These are phyloP conservation scores for Albugo laibachii DNA, from an alignment of 352 stramenopile genomes.

Conservation along the genomic window DNA sequence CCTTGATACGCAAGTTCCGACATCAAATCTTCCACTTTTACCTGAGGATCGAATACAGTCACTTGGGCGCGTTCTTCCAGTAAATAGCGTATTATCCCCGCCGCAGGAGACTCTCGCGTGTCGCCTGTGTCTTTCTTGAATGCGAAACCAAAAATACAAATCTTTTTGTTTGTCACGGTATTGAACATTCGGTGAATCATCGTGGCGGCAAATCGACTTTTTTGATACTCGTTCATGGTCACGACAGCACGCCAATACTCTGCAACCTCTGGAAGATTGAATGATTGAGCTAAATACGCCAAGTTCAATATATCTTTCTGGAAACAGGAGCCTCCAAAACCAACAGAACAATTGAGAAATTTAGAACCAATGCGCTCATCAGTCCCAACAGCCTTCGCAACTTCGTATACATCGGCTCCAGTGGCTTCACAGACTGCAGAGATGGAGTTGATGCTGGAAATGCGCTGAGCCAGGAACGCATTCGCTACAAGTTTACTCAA, in stretches of 20 bases:
- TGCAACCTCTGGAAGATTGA: slow-evolving; percentile 94
- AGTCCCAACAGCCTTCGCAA: slow-evolving; percentile 91
- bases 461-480: slow-evolving; percentile 97
- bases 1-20: slow-evolving; percentile 70
- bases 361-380: slow-evolving; percentile 95
- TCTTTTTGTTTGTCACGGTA: slow-evolving; percentile 99
- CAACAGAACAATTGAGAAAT: slow-evolving; percentile 96
- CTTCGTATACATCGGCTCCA: slow-evolving; percentile 94
- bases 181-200: slow-evolving; percentile 99
- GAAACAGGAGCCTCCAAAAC: slow-evolving; percentile 98
- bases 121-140: slow-evolving; percentile 99
- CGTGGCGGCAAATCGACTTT: slow-evolving; percentile 95
- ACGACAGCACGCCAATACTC: slow-evolving; percentile 99
- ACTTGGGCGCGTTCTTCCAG: slow-evolving; percentile 91
- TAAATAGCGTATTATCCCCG: slow-evolving; percentile 93
- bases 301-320: slow-evolving; percentile 99
- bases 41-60: slow-evolving; percentile 96
- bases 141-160: slow-evolving; percentile 97
- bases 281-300: slow-evolving; percentile 97
- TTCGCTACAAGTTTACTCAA: slow-evolving; percentile 99
- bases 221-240: slow-evolving; percentile 99
- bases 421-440: slow-evolving; percentile 97
- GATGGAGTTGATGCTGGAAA: slow-evolving; percentile 99
- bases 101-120: slow-evolving; percentile 94
- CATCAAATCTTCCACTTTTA: slow-evolving; percentile 90